Base-by-base conservation (phyloP, 345 rosid genomes). In the Ailanthus altissimus region DNA sequence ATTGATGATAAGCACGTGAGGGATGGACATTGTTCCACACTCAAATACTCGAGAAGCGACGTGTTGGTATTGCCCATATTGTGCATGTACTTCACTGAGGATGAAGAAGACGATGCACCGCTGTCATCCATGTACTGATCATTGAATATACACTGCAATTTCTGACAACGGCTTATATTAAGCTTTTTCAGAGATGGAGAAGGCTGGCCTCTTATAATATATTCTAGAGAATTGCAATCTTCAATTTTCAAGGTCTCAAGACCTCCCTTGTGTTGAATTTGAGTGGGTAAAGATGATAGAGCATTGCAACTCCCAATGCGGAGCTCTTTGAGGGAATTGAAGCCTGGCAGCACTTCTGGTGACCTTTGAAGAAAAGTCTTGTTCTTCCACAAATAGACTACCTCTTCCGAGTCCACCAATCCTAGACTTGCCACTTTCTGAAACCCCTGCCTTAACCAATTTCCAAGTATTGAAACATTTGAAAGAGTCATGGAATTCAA, bases 71-170 rank as follows among this genome's bases (percentile, higher is more conserved):
- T 32, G 38, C 3, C 38, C 38, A 32, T 32, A 32, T 32, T 32
- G 38, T 32, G 38, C 38, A 1, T 32, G 38, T 32, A 3, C 38
- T 32, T 32, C 38, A 3, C 38, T 32, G 38, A 32, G 3, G 38
- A 32, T 1, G 38, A 32, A 1, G 38, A 32, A 1, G 38, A 32
- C 38, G 38, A 32, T 3, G 38, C 38, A 32, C 38, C 38, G 38
- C 2, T 32, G 3, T 32, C 38, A 32, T 32, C 38, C 3, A 32
- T 1, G 1, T 32, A 1, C 3, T 53, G 20, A 20, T 61, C 72
- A 25, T 28, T 66, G 51, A 62, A 40, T 21, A 80, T 64, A 42
- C 14, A 45, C 16, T 28, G 51, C 36, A 80, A 75, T 54, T 54
- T 80, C 26, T 75, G 23, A 45, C 68, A 70, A 23, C 59, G 8